Evolutionary conservation across 208 protist species (phyloP), one percentile per base, ranked within the genome.

Genomic region (Borovskyia barvae): DNA sequence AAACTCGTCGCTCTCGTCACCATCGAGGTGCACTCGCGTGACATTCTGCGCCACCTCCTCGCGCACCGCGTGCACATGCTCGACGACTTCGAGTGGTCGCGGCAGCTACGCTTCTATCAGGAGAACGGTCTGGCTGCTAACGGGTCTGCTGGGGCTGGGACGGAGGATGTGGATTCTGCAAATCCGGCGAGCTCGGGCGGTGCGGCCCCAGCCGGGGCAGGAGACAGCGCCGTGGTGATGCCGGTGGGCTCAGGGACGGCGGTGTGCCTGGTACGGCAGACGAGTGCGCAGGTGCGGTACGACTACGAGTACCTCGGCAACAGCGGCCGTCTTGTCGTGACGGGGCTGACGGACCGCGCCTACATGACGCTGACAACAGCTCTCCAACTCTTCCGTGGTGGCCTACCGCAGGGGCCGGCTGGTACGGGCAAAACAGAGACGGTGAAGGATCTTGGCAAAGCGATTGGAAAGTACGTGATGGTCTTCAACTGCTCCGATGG

Each of bases 391-490:
- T 89, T 88, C 59, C 80, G 91, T 26, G 97, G 96, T 35, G 94
- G 95, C 7, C 82, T 94, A 25, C 92, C 95, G 29, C 92, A 98
- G 72, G 98, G 98, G 22, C 98, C 98, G 40, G 98, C 97, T 11
- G 98, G 98, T 17, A 99, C 98, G 28, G 98, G 98, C 39, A 99
- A 99, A 82, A 99, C 97, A n/a, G 97, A 99, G 82, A 99, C 97
- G 17, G 97, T 99, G 25, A 99, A 99, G 82, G 97, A 99, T 75
- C 81, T 99, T 9, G 97, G 91, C 28, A 99, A 99, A 72, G 93
- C 82, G 22, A 84, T 99, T 39, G 97, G 83, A 24, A 98, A 98
- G 76, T 97, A 98, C 66, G 88, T 97, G 33, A 97, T 99, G 76
- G 96, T 99, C 15, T 98, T 99, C 76, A 99, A 99, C 89, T 99